Base-by-base conservation (phyloP, 1,284 basidiomycete species). In the Paramarasmius palmivorus region DNA sequence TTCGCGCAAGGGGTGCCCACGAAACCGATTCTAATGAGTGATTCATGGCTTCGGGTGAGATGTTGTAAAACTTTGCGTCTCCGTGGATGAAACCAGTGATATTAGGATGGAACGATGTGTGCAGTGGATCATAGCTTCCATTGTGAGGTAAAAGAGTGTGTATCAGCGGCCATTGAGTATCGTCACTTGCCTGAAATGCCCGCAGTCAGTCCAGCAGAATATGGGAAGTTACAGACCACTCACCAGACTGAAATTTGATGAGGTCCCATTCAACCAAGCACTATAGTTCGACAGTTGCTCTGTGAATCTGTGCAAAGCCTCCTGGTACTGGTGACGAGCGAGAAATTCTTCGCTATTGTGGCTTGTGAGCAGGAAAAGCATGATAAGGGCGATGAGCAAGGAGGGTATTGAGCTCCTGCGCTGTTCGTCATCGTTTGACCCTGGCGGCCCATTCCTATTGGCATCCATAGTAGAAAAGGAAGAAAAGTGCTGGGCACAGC, bases 81-180 rank as follows among this genome's bases (percentile, higher is more conserved):
- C 86, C 88, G 54, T 84, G 83, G 58, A 89, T 77, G 64, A 88
- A 90, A 14, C 88, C 90, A 14, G 90, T 90, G 46, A 88, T 75
- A 63, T 92, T 92, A 4, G 75, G 69, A 63, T 86, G 89, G 65
- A 90, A 92, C 1, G 88, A 86, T 9, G 73, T 71, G 23, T 62
- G 54, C 12, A 61, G 53, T 1, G 81, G 75, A 60, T 83, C 76
- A 4, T 85, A 65, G 46, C 66, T 63, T 15, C 65, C 67, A 6
- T 79, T 79, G 51, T 75, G 68, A 0, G 78, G 66, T 45, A 83
- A 60, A 55, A 88, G 78, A 12, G 70, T 68, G 20, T 79, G 69
- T 22, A 86, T 69, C 37, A 92, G 65, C 10, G 78, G 73, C 46
- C 68, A 60, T 12, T 83, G 65, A 8, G 75, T 68, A 2, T 72